Percentiles rank a stretch among this genome's conserved stretches.
Evolutionary conservation across 2,329 filamentous ascomycete genomes (phyloP).

Genomic region (Alternaria gansuensis): DNA sequence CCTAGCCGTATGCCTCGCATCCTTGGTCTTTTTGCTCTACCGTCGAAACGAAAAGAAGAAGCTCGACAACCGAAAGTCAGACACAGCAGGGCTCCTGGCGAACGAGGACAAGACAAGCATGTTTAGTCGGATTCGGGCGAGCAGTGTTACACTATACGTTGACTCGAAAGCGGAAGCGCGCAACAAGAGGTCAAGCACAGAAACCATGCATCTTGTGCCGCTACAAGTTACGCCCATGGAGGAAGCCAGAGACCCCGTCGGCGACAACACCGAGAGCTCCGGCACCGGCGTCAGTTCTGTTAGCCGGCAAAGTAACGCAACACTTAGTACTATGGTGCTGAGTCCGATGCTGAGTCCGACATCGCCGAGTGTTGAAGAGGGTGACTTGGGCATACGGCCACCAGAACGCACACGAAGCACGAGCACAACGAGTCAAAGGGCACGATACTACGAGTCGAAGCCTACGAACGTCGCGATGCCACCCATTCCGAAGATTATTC

Average conservation of each 20-base stretch:
- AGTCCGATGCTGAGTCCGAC: conserved; percentile 35
- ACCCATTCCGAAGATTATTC: conserved; percentile 45
- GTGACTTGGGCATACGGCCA: conserved; percentile 28
- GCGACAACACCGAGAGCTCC: conserved; percentile 22
- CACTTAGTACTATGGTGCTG: conserved; percentile 34
- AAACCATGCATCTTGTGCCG: conserved; percentile 39
- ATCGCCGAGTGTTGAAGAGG: conserved; percentile 25
- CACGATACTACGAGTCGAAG: conserved; percentile 45
- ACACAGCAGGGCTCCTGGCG: conserved; percentile 38
- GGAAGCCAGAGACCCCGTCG: conserved; percentile 26
- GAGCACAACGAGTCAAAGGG: conserved; percentile 38
- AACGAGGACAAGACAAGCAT: conserved; percentile 46
- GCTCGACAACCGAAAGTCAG: conserved; percentile 29
- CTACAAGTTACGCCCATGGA: conserved; percentile 41
- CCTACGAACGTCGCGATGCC: conserved; percentile 30
- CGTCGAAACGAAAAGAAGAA: conserved; percentile 39
- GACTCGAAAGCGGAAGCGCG: conserved; percentile 33
- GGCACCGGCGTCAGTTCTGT: conserved; percentile 35
- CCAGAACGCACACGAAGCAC: conserved; percentile 37
- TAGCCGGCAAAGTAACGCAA: conserved; percentile 30
- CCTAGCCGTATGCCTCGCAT: conserved; percentile 30
- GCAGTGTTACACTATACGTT: conserved; percentile 45
- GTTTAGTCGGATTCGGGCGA: conserved; percentile 44
- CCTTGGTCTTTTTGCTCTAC: conserved; percentile 37
- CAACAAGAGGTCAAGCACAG: conserved; percentile 34